A percentile compares a stretch with the other conserved stretches of the same genome.
These are phyloP conservation scores for Corchorus capsularis DNA, from an alignment of 345 rosid genomes.

Conservation along the genomic window DNA sequence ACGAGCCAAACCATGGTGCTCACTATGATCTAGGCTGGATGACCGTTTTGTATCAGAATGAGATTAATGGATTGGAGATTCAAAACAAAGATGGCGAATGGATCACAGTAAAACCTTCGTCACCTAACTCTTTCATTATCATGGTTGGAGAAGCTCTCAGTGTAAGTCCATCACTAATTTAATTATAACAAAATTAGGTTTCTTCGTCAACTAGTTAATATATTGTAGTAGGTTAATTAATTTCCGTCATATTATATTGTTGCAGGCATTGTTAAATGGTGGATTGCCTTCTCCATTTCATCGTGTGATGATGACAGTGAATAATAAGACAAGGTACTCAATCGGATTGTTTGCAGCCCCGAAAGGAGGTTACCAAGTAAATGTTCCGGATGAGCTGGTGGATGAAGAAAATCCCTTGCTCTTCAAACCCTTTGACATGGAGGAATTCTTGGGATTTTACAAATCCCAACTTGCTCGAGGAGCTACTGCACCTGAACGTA, in stretches of 20 bases:
- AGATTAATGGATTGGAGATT: conserved; percentile 35
- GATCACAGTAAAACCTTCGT: conserved; percentile 14
- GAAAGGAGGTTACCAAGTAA: neutral
- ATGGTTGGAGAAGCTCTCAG: neutral
- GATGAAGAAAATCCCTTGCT: conserved; percentile 20
- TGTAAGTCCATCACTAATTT: neutral
- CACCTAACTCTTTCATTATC: conserved; percentile 4
- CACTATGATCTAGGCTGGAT: conserved; percentile 31
- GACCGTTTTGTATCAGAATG: conserved; percentile 30
- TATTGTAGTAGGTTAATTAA: too few species aligned
- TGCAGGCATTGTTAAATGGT: conserved; percentile 10
- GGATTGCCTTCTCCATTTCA: conserved; percentile 5
- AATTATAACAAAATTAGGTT: too few species aligned
- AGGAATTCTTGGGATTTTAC: conserved; percentile 30
- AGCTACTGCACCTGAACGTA: conserved; percentile 29
- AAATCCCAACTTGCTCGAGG: conserved; percentile 51
- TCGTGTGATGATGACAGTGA: conserved; percentile 20
- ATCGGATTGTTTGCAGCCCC: neutral
- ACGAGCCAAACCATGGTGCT: conserved; percentile 35
- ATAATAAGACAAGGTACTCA: neutral
- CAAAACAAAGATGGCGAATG: conserved; percentile 33
- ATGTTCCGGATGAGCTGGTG: conserved; percentile 25
- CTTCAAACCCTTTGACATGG: conserved; percentile 13
- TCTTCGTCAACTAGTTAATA: neutral
- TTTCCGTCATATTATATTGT: neutral